phyloP scores from a whole-genome alignment of 306 rosid species.

The Phaseolus lunatus region DNA sequence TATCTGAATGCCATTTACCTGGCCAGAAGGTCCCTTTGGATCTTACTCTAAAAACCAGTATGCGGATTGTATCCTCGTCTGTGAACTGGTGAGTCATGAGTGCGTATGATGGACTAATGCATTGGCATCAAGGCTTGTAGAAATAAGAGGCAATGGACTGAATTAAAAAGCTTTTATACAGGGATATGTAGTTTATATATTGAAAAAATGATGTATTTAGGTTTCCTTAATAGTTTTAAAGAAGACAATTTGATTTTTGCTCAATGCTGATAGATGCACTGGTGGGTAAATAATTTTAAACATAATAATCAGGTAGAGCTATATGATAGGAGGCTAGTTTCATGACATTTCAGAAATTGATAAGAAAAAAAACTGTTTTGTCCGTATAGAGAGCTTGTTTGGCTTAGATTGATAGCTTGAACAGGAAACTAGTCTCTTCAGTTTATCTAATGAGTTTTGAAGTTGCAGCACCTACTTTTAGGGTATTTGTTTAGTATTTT shows the following conservation, averaged over 20 bases:
- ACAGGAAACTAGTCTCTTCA: background rate
- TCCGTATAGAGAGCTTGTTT: background rate
- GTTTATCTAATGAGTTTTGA: background rate
- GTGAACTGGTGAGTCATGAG: slow-evolving; percentile 60
- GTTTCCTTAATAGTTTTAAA: background rate
- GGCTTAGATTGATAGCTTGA: slow-evolving; percentile 17
- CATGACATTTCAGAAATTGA: slow-evolving; percentile 8
- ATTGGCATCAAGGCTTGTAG: slow-evolving; percentile 20
- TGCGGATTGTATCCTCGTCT: slow-evolving; percentile 71
- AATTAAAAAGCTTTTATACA: slow-evolving; percentile 22
- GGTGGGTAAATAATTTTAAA: slow-evolving; percentile 15
- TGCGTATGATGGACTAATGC: slow-evolving; percentile 36
- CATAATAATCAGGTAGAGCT: background rate
- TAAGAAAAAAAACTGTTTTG: slow-evolving; percentile 14
- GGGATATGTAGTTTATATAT: slow-evolving; percentile 12
- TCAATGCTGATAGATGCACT: background rate
- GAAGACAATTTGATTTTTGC: slow-evolving; percentile 19
- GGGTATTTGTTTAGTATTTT: slow-evolving; percentile 9
- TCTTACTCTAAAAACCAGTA: slow-evolving; percentile 83
- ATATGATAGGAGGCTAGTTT: background rate
- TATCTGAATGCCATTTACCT: slow-evolving; percentile 57
- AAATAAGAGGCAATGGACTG: slow-evolving; percentile 33
- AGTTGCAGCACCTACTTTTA: background rate
- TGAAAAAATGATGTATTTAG: background rate
- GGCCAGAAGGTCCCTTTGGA: slow-evolving; percentile 87